Conservation (phyloP, 768 basidiomycete genomes). For the Trametes punicea region DNA sequence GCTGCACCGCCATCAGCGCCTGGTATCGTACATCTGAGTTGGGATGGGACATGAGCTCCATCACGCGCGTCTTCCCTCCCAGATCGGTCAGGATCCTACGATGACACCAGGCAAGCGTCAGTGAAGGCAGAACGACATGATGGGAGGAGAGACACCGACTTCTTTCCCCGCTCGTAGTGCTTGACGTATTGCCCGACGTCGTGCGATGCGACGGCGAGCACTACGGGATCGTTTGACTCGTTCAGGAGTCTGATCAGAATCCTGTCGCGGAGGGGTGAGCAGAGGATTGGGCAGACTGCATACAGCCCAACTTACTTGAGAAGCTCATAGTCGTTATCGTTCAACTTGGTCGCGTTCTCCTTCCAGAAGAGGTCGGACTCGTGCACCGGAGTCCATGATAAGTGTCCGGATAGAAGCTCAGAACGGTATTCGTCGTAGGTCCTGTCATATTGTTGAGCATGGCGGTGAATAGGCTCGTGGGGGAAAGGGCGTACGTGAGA, state of each 20-base stretch:
- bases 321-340: slow-evolving; percentile 80
- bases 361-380: slow-evolving; percentile 98
- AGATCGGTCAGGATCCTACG: slow-evolving; percentile 74
- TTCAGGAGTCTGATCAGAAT: slow-evolving; percentile 68
- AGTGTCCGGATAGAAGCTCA: slow-evolving; percentile 83
- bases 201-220: slow-evolving; percentile 88
- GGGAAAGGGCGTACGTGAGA: slow-evolving; percentile 62
- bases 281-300: background rate
- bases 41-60: slow-evolving; percentile 90
- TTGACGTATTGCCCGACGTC: slow-evolving; percentile 95
- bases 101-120: slow-evolving; percentile 4
- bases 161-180: slow-evolving; percentile 88
- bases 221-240: slow-evolving; percentile 65
- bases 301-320: slow-evolving; percentile 57
- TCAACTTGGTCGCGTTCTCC: slow-evolving; percentile 84
- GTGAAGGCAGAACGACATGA: background rate
- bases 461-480: background rate
- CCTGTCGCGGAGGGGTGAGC: slow-evolving; percentile 39
- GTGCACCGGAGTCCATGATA: slow-evolving; percentile 95
- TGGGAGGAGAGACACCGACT: slow-evolving; percentile 46
- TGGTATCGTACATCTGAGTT: slow-evolving; percentile 91
- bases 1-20: slow-evolving; percentile 86
- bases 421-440: slow-evolving; percentile 97
- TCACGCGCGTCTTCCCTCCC: slow-evolving; percentile 81
- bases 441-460: slow-evolving; percentile 38